Conservation (phyloP, 768 basidiomycete species). For the Psilocybe azurescens region DNA sequence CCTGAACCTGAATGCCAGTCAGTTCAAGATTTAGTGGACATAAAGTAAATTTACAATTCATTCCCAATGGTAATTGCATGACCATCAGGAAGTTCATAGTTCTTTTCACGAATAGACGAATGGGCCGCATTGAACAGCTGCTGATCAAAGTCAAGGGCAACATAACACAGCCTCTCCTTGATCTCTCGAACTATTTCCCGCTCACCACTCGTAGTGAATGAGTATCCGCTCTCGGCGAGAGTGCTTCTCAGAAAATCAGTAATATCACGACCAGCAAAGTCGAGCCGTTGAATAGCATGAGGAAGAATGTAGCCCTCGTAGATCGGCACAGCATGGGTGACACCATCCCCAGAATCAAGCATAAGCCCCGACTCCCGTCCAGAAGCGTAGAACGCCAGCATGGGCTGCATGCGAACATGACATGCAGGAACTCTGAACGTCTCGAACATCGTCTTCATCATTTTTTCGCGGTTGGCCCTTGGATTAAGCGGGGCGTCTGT, state of each 20-base stretch:
- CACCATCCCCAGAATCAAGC: constrained; percentile 95
- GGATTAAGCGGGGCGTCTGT: constrained; percentile 94
- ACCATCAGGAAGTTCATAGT: constrained; percentile 90
- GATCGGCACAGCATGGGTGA: constrained; percentile 95
- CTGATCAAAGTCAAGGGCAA: constrained; percentile 93
- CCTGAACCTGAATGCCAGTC: constrained; percentile 64
- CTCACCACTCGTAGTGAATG: constrained; percentile 92
- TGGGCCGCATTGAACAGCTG: constrained; percentile 91
- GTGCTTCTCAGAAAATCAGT: constrained; percentile 85
- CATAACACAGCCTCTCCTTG: constrained; percentile 97
- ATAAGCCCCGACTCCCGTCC: constrained; percentile 96
- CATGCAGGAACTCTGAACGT: constrained; percentile 93
- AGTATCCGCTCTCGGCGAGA: constrained; percentile 91
- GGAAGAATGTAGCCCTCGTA: constrained; percentile 94
- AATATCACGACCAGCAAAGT: constrained; percentile 91
- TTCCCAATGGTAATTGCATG: constrained; percentile 95
- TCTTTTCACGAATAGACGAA: constrained; percentile 91
- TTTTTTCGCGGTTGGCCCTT: constrained; percentile 92
- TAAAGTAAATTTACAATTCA: constrained; percentile 76
- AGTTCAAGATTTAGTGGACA: constrained; percentile 26
- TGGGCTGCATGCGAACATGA: constrained; percentile 92
- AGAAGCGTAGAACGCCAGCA: constrained; percentile 89
- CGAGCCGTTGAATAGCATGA: constrained; percentile 91
- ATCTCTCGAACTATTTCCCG: constrained; percentile 95
- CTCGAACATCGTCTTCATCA: constrained; percentile 97